Base-by-base conservation (phyloP, 2,329 filamentous ascomycete species). In the Calonectria honghensis region DNA sequence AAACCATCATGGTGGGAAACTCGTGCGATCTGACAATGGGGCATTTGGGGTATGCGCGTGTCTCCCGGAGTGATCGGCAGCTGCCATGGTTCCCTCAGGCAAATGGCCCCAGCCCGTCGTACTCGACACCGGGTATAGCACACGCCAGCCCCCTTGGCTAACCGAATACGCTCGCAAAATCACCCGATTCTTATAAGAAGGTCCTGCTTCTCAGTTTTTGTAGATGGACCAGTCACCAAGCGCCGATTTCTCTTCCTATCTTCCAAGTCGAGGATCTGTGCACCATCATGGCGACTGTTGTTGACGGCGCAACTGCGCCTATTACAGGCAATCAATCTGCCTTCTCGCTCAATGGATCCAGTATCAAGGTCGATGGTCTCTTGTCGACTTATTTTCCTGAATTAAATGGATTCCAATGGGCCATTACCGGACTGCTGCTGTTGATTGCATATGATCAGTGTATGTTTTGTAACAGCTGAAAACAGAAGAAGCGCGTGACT, bases 401-500 rank as follows among this genome's bases (percentile, higher is more conserved):
- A 10, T 75, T 63, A 35, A 78, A 51, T 48, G 64, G 45, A 9
- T 41, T 52, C 11, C 79, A 78, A 24, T 52, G 77, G 9, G 75
- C 80, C 6, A 67, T 85, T 5, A 85, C 85, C 0, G 29, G 84
- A 4, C 41, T 88, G 14, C 45, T 84, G 0, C 76, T 80, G 1
- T 52, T 86, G 0, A 73, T 87, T 5, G 78, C 81, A 1, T 88
- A 87, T 66, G 87, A 88, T 61, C 87, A 88, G 82, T 73, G 85
- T 84, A 81, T 57, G 73, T 6, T 2, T 14, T 4, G 3, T 6
- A 24, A 48, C 2, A 2, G 20, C 14, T 14, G 0, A 74, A 16
- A 2, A 72, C 3, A 20, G 16, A 41, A 29, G 16, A 41, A 35
- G n/a, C 2, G 3, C 18, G 20, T 3, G 48, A 6, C 67, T 77